These are phyloP conservation scores for Cytospora mali DNA, from an alignment of 2,329 filamentous ascomycete species.

Conservation along the genomic window DNA sequence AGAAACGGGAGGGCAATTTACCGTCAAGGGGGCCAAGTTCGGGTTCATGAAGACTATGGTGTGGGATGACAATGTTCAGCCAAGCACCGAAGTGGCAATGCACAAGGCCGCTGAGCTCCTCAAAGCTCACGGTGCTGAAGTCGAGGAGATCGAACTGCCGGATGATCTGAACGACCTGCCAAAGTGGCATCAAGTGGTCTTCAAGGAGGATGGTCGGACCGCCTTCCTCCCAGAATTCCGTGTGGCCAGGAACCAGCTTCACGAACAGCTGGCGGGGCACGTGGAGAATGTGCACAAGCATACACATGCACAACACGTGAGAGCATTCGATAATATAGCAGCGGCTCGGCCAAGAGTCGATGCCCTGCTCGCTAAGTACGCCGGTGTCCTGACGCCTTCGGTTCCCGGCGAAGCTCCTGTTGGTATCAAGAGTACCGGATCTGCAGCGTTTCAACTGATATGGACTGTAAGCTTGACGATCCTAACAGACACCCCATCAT, in stretches of 20 bases:
- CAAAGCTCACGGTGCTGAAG: slow-evolving; percentile 50
- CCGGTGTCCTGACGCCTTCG: slow-evolving; percentile 60
- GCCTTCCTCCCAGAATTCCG: slow-evolving; percentile 59
- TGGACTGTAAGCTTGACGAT: slow-evolving; percentile 51
- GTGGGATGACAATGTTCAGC: slow-evolving; percentile 9
- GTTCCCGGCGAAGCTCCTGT: slow-evolving; percentile 61
- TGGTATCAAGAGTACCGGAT: slow-evolving; percentile 57
- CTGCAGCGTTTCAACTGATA: slow-evolving; percentile 51
- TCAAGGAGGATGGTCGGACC: slow-evolving; percentile 54
- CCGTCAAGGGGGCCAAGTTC: slow-evolving; percentile 22
- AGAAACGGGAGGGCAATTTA: slow-evolving; percentile 2
- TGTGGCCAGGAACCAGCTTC: slow-evolving; percentile 49
- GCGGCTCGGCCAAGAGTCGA: slow-evolving; percentile 58
- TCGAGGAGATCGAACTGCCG: slow-evolving; percentile 59
- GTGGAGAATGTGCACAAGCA: slow-evolving; percentile 52
- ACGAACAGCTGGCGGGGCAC: slow-evolving; percentile 47
- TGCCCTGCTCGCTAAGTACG: slow-evolving; percentile 52
- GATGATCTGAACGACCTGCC: slow-evolving; percentile 50
- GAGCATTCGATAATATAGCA: slow-evolving; percentile 58
- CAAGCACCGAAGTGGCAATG: slow-evolving; percentile 40
- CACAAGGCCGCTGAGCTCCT: slow-evolving; percentile 45
- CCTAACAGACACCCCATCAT: neutral
- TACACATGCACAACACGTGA: slow-evolving; percentile 50
- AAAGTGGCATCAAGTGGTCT: slow-evolving; percentile 55
- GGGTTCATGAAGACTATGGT: slow-evolving; percentile 22